A percentile compares a stretch with the other conserved stretches of the same genome.
Conservation (phyloP, 306 rosid genomes). For the Gastrolobium bilobum region DNA sequence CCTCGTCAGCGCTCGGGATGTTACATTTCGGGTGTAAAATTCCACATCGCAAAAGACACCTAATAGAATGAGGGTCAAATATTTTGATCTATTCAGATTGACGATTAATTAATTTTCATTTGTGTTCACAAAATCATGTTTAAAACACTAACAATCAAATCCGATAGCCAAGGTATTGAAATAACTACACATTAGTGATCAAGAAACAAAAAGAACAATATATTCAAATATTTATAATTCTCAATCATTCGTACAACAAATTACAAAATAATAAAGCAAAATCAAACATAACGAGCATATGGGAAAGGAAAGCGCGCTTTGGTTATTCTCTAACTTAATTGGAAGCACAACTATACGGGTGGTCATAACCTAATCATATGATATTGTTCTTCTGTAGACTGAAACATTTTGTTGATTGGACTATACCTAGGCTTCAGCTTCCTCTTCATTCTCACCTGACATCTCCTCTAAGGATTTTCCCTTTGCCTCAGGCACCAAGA, state of each 20-base stretch:
- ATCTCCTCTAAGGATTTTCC: conserved; percentile 85
- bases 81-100: background rate
- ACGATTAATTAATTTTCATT: background rate
- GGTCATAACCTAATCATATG: conserved; percentile 39
- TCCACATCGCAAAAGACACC: too few relatives aligned
- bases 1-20: too few relatives aligned
- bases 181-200: background rate
- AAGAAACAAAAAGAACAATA: background rate
- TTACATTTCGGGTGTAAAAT: too few relatives aligned
- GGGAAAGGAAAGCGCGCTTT: background rate
- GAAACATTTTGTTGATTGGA: background rate
- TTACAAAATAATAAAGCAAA: background rate
- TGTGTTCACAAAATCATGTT: background rate
- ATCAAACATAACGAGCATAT: background rate
- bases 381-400: conserved; percentile 38
- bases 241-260: background rate
- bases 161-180: background rate
- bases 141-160: background rate
- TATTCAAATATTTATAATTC: background rate
- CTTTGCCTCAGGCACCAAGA: conserved; percentile 78
- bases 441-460: conserved; percentile 73
- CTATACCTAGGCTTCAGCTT: conserved; percentile 35
- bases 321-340: background rate
- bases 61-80: background rate
- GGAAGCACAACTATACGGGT: background rate